Base-by-base conservation (phyloP, 257 asterid species). In the Nicotiana undulata region DNA sequence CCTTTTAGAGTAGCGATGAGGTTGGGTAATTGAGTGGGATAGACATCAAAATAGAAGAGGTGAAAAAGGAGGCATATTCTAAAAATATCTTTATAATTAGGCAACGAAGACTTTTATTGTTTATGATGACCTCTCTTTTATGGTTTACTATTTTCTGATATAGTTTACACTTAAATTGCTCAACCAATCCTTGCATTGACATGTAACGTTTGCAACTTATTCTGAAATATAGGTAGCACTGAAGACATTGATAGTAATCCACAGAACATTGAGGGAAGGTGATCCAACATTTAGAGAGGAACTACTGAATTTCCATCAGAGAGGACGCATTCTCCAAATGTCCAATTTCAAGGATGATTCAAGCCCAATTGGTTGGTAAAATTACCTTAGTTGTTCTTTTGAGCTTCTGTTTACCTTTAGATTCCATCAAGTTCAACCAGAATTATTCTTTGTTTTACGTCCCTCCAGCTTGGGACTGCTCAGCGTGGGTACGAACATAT, bases 331-430 rank as follows among this genome's bases (percentile, higher is more conserved):
- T 83, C 93, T 94, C 82, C 98, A 93, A 84, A 78, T 94, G 89
- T 90, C 98, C 79, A 94, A 93, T 87, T 94, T 94, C 84, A 94
- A 93, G 90, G 98, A 93, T 85, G 98, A 93, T 85, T 93, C 98
- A 70, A 93, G 98, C 86, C 97, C 96, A 65, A 87, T 90, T 76
- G 97, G 98, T 89, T 77, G 76, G 87, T 75, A 75, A 49, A 59
- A 9, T 52, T 76, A 53, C 52, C 34, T 31, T 5, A 31, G 29
- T 77, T 61, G 10, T n/a, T 82, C 32, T 13, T 63, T 17, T 40
- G 16, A 67, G n/a, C 75, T 63, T 82, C 49, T 28, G 26, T 17
- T 81, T 75, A 34, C 67, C 76, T 74, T 56, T 37, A n/a, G 60
- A 8, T 76, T 20, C 53, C 37, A 2, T 58, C 44, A 46, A 15